Base-by-base conservation (phyloP, 345 rosid genomes). In the Erucastrum elatum region DNA sequence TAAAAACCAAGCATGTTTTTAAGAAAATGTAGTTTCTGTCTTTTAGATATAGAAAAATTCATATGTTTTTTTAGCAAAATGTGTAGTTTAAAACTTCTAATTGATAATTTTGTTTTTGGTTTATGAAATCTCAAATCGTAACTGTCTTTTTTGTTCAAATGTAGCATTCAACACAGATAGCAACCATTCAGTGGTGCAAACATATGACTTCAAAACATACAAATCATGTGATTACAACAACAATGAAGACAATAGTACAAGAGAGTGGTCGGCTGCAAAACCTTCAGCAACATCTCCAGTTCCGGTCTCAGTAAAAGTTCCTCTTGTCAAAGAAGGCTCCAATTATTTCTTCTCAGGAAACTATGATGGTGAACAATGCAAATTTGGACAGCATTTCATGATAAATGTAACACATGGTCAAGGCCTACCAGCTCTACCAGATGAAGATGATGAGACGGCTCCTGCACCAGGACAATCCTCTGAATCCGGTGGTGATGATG, bases 111-210 rank as follows among this genome's bases (percentile, higher is more conserved):
- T 17, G 44, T 1, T 16, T 29, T n/a, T 39, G 30, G 16, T 25
- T 12, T 59, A 10, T 44, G 6, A 17, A 30, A n/a, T 53, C 16
- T 74, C 31, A 6, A 33, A 39, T 15, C 31, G 21, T 44, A n/a
- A 56, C 70, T 25, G 12, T 55, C 8, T 58, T 33, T 71, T 25
- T 21, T 75, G 58, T 75, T 30, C 35, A 0, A 49, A 15, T 80
- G 85, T 90, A 95, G 99, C 91, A 31, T 95, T 95, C 64, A 91
- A 91, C 82, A 93, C 99, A n/a, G 88, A 95, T 44, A 93, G 68
- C 56, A 95, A 93, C 80, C 99, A 93, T 80, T 91, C 99, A 1
- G 91, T 95, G 11, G 86, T 91, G 13, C 96, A 91, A 29, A 95
- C 99, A 6, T 91, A 90, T 87, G 92, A 91, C 69, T 10, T 68